Base-by-base conservation (phyloP, 2,329 filamentous ascomycete genomes). In the Aspergillus neoniger region DNA sequence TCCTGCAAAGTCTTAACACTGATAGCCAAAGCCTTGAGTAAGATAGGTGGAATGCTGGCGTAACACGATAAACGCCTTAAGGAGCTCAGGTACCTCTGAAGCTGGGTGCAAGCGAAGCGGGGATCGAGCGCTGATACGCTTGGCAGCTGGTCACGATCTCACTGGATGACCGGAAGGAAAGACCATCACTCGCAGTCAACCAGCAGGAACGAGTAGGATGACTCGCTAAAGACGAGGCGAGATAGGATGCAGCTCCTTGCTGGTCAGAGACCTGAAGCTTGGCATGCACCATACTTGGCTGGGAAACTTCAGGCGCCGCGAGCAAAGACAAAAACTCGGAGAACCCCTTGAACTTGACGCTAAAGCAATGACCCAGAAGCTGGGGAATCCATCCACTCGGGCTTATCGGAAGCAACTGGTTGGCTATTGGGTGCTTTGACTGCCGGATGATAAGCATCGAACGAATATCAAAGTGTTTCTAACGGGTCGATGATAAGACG, bases 251-350 rank as follows among this genome's bases (percentile, higher is more conserved):
- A 25, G 21, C 57, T 59, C 44, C 56, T 57, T 54, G 43, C 52
- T 36, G 44, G 52, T 39, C 58, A 58, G 47, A 44, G 25, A 39
- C n/a, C 38, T 30, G 25, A 50, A 67, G 54, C 65, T 66, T 69
- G 64, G 64, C 63, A 55, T 38, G 38, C 51, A 56, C 65, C 64
- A 70, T 64, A 61, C 69, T 65, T 58, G 68, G 55, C 39, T 67
- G 47, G 70, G 70, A 62, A 73, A 55, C 60, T 72, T 28, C 41
- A 72, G 57, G 67, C 71, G 71, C 67, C 49, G 52, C 19, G 49
- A 52, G n/a, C 25, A 17, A 39, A 47, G 25, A 36, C 25, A 30
- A 21, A 52, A 52, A 49, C 36, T 58, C 8, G 57, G 58, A 51
- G 57, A 64, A 60, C 54, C 55, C 12, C 59, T 62, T 19, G 56